Evolutionary conservation across 192 early-diverging fungal genomes (phyloP), one percentile per base, ranked within the genome.

Genomic region (Dimargaris verticillata): DNA sequence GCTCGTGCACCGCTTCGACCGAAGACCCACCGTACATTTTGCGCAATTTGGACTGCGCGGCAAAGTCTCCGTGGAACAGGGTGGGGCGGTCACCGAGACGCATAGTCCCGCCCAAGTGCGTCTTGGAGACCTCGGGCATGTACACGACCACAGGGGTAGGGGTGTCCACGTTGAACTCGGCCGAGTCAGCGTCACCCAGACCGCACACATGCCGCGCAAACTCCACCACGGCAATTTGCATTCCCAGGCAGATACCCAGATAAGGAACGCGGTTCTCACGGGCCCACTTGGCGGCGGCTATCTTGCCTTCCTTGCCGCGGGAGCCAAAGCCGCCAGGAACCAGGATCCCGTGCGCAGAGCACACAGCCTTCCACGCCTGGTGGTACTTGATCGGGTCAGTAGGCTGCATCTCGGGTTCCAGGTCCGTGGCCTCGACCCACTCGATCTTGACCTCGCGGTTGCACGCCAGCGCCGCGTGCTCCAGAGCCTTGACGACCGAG

Each of bases 271-370:
- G 90, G 75, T 96, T 86, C 74, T 96, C 93, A 70, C 96, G 88
- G 29, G 96, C 96, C 86, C 89, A 96, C 66, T 92, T 96, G 66
- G 86, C 86, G 10, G 94, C 93, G 33, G 85, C 72, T 46, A 99
- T 82, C 80, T 87, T 99, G 62, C 96, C 96, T 67, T 99, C 96
- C 55, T 86, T 87, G 66, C 96, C 96, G 68, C 96, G 89, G 57
- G 81, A 79, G 60, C 96, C 96, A 68, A 99, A 99, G 38, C 96
- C 96, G 67, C 96, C 96, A 28, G 96, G 93, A 38, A 99, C 91
- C 43, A 99, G 77, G 61, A 99, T 93, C 46, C 96, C 96, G 68
- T 88, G 68, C 49, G 93, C 91, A 3, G 77, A 76, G 74, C 88
- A 88, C 45, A 99, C 70, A 22, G 80, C 76, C 68, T 90, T 82